phyloP scores from a whole-genome alignment of 305 asterid species.

The Rubia occidens region DNA sequence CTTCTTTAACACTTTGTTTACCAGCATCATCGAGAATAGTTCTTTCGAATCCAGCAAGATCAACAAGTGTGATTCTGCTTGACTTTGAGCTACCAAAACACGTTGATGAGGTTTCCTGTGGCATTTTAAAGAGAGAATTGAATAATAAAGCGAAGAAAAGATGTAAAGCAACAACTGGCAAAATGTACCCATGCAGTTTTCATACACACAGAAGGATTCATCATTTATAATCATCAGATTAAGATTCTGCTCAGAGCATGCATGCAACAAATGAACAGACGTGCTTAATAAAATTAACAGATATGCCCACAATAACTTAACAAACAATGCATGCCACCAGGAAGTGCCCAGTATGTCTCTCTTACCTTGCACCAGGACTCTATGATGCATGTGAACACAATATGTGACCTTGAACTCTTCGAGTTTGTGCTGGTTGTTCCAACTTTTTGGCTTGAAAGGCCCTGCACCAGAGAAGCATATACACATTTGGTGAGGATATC shows the following conservation, averaged over 20 bases:
- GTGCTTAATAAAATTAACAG: no score
- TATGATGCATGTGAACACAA: conserved; percentile 71
- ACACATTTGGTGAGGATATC: neutral
- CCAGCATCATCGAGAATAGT: conserved; percentile 51
- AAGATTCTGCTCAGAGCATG: neutral
- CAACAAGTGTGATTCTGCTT: conserved; percentile 77
- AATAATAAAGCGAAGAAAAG: neutral
- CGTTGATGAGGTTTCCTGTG: conserved; percentile 77
- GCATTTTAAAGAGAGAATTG: conserved; percentile 8
- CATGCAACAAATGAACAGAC: neutral
- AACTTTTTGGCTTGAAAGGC: conserved; percentile 60
- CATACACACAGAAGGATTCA: neutral
- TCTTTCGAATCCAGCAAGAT: conserved; percentile 87
- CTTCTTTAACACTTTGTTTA: conserved; percentile 59
- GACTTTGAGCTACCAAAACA: conserved; percentile 86
- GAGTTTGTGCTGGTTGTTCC: conserved; percentile 74
- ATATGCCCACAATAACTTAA: no score
- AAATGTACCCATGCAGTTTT: neutral
- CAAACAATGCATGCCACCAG: neutral
- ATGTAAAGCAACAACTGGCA: neutral
- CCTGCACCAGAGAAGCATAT: conserved; percentile 7
- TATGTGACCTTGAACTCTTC: conserved; percentile 90
- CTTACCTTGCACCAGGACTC: conserved; percentile 97
- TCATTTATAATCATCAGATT: conserved; percentile 2
- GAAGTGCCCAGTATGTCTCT: neutral